Evolutionary conservation across 306 rosid genomes (phyloP).

Genomic region (Betula pendula): DNA sequence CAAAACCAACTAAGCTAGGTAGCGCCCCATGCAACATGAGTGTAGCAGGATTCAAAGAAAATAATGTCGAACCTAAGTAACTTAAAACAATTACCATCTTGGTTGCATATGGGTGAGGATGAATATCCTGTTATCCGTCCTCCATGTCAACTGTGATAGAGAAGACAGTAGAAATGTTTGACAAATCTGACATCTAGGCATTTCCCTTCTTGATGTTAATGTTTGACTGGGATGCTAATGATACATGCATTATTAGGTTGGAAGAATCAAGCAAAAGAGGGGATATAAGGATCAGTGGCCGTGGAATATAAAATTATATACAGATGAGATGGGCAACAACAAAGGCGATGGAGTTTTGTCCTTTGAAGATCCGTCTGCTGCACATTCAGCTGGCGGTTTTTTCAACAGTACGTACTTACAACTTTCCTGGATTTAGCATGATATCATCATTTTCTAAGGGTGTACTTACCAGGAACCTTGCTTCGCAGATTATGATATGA

Average conservation of each 20-base stretch:
- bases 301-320: constrained; percentile 87
- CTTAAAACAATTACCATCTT: background rate
- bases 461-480: constrained; percentile 23
- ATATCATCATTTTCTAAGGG: background rate
- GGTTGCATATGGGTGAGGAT: background rate
- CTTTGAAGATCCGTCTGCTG: constrained; percentile 96
- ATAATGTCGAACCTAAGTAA: background rate
- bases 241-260: constrained; percentile 55
- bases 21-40: background rate
- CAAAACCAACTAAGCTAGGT: background rate
- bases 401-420: constrained; percentile 60
- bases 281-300: constrained; percentile 99
- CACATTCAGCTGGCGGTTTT: constrained; percentile 93
- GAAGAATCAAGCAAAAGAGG: constrained; percentile 97
- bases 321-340: constrained; percentile 86
- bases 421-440: background rate
- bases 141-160: background rate
- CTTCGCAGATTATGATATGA: constrained; percentile 73
- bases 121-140: background rate
- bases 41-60: background rate
- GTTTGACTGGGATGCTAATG: background rate
- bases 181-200: background rate
- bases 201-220: background rate
- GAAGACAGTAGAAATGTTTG: background rate
- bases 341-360: constrained; percentile 94